Percentiles rank a stretch among this genome's conserved stretches.
Evolutionary conservation across 768 basidiomycete species (phyloP).

Genomic region (Boletus coccyginus): DNA sequence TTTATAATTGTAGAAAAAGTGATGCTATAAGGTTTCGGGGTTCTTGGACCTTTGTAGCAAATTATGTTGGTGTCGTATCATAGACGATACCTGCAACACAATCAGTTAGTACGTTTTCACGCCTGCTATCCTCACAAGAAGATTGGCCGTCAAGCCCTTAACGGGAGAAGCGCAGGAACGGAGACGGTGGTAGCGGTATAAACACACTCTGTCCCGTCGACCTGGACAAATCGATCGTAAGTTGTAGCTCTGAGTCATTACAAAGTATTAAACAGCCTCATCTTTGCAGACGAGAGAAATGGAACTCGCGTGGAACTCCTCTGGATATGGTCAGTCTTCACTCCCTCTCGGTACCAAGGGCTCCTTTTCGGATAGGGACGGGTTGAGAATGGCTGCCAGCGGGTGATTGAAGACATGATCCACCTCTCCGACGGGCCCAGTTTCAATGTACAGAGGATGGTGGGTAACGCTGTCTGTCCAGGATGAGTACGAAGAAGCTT

Average conservation of each 20-base stretch:
- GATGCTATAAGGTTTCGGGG: conserved; percentile 24
- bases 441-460: conserved; percentile 47
- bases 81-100: conserved; percentile 63
- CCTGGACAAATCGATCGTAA: conserved; percentile 38
- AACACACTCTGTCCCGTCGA: conserved; percentile 47
- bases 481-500: conserved; percentile 72
- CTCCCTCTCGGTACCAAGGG: conserved; percentile 54
- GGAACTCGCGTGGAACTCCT: conserved; percentile 62
- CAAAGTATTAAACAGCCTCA: background rate
- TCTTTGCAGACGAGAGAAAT: background rate
- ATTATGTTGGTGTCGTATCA: conserved; percentile 43
- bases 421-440: conserved; percentile 65
- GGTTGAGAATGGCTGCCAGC: conserved; percentile 46
- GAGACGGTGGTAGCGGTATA: conserved; percentile 84
- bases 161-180: conserved; percentile 74
- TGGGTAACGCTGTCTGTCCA: conserved; percentile 68
- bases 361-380: conserved; percentile 34
- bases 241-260: conserved; percentile 51
- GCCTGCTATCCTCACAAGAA: conserved; percentile 51
- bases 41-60: no score
- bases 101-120: background rate
- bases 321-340: conserved; percentile 79
- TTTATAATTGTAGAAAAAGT: no score
- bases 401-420: conserved; percentile 79
- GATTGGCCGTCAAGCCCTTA: conserved; percentile 81